Conservation (phyloP, 352 stramenopile genomes). For the Pythium phragmitis region DNA sequence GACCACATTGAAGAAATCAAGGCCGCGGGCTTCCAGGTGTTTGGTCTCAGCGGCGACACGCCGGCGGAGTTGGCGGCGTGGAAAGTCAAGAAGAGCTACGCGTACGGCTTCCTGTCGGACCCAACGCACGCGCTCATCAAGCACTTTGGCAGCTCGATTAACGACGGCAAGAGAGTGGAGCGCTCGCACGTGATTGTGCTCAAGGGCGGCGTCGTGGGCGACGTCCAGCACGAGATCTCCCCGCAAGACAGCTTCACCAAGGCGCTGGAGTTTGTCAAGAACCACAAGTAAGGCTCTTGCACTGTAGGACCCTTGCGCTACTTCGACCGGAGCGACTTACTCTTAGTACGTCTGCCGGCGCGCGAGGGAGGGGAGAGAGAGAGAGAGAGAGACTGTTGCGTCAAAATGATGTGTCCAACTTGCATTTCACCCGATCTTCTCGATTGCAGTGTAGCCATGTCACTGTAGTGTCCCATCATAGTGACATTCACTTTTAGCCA, state of each 20-base stretch:
- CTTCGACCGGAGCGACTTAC: background rate
- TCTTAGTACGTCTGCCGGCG: background rate
- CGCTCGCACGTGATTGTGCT: conserved; percentile 86
- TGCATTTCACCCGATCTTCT: background rate
- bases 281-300: conserved; percentile 13
- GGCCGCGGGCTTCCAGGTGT: conserved; percentile 76
- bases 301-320: background rate
- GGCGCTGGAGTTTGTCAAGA: conserved; percentile 64
- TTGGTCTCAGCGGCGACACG: conserved; percentile 71
- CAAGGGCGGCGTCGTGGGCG: conserved; percentile 65
- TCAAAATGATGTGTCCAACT: background rate
- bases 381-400: conserved; percentile 8
- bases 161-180: conserved; percentile 57
- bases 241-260: conserved; percentile 83
- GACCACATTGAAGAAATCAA: conserved; percentile 78
- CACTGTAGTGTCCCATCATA: conserved; percentile 1
- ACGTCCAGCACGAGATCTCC: conserved; percentile 71
- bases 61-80: conserved; percentile 66
- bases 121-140: conserved; percentile 72
- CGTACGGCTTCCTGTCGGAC: conserved; percentile 81
- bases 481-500: conserved; percentile 12
- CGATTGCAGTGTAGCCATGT: conserved; percentile 7
- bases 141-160: conserved; percentile 77
- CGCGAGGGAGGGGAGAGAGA: background rate
- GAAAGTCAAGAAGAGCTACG: conserved; percentile 80